Conservation (phyloP, 2,329 filamentous ascomycete genomes). For the Thielaviopsis ethacetica region DNA sequence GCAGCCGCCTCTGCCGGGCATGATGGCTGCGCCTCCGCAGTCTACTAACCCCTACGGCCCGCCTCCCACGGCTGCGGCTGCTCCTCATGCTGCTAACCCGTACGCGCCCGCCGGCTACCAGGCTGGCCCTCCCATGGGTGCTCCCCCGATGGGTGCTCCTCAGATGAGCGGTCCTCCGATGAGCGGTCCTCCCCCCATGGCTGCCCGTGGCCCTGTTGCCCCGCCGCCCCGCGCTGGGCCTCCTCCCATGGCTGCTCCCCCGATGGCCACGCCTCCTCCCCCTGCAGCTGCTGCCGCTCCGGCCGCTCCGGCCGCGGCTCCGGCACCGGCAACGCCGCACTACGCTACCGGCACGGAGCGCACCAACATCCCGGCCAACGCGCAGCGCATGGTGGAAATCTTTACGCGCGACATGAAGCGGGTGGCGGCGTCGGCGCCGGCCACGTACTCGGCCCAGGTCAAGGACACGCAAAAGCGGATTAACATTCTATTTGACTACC, state of each 20-base stretch:
- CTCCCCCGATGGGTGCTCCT: constrained; percentile 18
- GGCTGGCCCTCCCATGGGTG: constrained; percentile 24
- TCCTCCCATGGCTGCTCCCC: constrained; percentile 15
- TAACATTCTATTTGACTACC: constrained; percentile 84
- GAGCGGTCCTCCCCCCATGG: constrained; percentile 15
- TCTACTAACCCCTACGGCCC: constrained; percentile 26
- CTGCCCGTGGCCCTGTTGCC: background rate
- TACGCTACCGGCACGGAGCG: constrained; percentile 67
- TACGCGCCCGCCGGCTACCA: constrained; percentile 32
- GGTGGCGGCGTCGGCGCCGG: constrained; percentile 69
- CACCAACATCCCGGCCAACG: constrained; percentile 66
- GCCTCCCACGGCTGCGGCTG: constrained; percentile 19
- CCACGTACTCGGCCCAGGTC: constrained; percentile 76
- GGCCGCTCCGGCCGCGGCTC: constrained; percentile 14
- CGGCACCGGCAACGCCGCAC: constrained; percentile 29
- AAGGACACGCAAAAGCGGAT: constrained; percentile 88
- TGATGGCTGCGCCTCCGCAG: constrained; percentile 25
- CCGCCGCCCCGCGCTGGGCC: constrained; percentile 7
- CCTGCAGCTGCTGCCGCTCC: constrained; percentile 31
- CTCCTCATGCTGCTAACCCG: constrained; percentile 25
- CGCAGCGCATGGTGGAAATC: constrained; percentile 66
- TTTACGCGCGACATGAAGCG: constrained; percentile 74
- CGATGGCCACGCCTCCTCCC: constrained; percentile 18
- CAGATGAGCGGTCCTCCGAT: constrained; percentile 11
- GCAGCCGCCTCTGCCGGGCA: constrained; percentile 24